These are phyloP conservation scores for Pneumocystis oryctolagi DNA, from an alignment of 1,139 yeast species.

Conservation along the genomic window DNA sequence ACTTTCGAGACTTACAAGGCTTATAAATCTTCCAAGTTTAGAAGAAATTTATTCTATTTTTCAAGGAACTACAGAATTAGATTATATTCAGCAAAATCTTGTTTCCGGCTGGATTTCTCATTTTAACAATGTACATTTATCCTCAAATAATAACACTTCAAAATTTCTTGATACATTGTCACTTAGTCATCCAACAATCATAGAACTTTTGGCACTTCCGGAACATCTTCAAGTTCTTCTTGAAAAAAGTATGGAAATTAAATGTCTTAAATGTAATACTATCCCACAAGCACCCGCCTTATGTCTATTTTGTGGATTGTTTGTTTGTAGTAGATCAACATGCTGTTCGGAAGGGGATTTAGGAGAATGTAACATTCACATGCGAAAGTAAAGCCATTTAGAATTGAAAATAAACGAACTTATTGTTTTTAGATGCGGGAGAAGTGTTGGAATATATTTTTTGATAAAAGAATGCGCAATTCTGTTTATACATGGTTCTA, in stretches of 20 bases:
- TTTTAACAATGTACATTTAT: not conserved
- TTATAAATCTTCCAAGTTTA: conserved; percentile 38
- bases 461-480: conserved; percentile 64
- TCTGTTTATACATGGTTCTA: conserved; percentile 38
- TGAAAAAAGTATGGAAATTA: conserved; percentile 4
- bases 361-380: conserved; percentile 13
- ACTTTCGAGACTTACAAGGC: conserved; percentile 41
- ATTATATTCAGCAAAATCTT: conserved; percentile 2
- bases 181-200: conserved; percentile 4
- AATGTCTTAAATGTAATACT: conserved; percentile 24
- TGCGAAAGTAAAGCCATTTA: not conserved
- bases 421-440: conserved; percentile 29
- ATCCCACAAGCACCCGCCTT: conserved; percentile 65
- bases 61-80: not conserved
- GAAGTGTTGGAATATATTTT: conserved; percentile 61
- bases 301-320: conserved; percentile 67
- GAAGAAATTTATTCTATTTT: conserved; percentile 17
- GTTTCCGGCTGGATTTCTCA: conserved; percentile 1
- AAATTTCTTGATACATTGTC: not conserved
- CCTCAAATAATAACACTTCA: not conserved
- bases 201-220: conserved; percentile 11
- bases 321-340: conserved; percentile 50
- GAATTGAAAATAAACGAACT: conserved; percentile 28
- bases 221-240: conserved; percentile 10
- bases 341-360: conserved; percentile 27